A percentile compares a stretch with the other conserved stretches of the same genome.
phyloP scores from a whole-genome alignment of 148 eudicot species.

The Selenicereus undatus region DNA sequence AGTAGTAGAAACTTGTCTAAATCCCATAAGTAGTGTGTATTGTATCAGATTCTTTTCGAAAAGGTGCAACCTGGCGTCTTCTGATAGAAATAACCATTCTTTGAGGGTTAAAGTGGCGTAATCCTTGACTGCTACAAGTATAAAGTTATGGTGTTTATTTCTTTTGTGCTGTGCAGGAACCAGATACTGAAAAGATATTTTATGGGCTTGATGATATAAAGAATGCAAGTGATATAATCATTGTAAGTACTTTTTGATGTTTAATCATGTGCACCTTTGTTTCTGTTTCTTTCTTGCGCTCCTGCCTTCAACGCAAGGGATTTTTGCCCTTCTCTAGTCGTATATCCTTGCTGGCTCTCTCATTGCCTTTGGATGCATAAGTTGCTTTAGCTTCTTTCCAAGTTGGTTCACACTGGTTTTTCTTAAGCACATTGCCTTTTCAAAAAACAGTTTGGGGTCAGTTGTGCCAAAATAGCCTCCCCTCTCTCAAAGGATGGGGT shows the following conservation, averaged over 20 bases:
- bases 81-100: not conserved
- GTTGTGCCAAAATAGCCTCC: not conserved
- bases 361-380: not conserved
- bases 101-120: not conserved
- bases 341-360: not conserved
- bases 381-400: not conserved
- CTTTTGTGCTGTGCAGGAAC: conserved; percentile 53
- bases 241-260: conserved; percentile 40
- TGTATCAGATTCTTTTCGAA: not conserved
- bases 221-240: conserved; percentile 63
- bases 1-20: not conserved
- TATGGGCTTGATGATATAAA: conserved; percentile 92
- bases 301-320: not conserved
- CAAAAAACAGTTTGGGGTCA: not conserved
- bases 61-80: not conserved
- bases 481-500: not conserved
- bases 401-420: not conserved
- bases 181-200: conserved; percentile 63
- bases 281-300: not conserved
- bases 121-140: not conserved
- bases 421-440: not conserved
- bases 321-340: not conserved
- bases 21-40: not conserved
- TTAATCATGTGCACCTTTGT: not conserved
- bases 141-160: conserved; percentile 3